Percentiles rank a stretch among this genome's conserved stretches.
phyloP scores from a whole-genome alignment of 805 yeast genomes.

The Saccharomycopsis javanensis region DNA sequence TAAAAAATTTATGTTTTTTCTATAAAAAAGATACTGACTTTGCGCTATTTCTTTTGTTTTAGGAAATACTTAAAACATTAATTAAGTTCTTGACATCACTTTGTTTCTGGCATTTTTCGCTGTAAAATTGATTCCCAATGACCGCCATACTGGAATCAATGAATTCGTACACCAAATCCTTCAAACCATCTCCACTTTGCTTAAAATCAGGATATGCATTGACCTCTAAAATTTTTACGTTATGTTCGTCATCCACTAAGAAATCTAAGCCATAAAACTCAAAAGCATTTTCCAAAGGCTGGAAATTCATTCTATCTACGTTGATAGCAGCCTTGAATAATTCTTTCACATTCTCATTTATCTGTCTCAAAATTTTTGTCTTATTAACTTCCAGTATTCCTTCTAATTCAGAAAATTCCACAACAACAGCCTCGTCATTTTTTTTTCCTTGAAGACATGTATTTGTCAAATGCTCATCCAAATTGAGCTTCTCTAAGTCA shows the following conservation, averaged over 20 bases:
- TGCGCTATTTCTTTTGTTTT: no score
- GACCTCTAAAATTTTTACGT: conserved; percentile 66
- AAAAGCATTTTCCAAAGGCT: conserved; percentile 68
- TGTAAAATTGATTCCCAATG: not conserved
- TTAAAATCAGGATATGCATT: conserved; percentile 95
- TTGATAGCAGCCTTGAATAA: conserved; percentile 70
- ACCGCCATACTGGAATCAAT: conserved; percentile 32
- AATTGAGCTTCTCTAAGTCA: conserved; percentile 29
- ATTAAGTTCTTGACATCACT: not conserved
- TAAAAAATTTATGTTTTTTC: no score
- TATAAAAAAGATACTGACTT: no score
- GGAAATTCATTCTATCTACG: conserved; percentile 78
- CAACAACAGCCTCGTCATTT: conserved; percentile 34
- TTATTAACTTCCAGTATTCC: conserved; percentile 28
- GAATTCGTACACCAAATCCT: conserved; percentile 52
- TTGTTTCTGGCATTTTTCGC: not conserved
- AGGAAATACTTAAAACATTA: not conserved
- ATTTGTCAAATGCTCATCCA: conserved; percentile 81
- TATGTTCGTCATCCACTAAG: conserved; percentile 46
- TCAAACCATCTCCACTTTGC: conserved; percentile 80
- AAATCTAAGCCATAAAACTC: conserved; percentile 90
- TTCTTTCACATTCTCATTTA: conserved; percentile 56
- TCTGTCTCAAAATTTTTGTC: conserved; percentile 38
- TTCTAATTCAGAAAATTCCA: conserved; percentile 49
- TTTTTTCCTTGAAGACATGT: conserved; percentile 73